A percentile compares a stretch with the other conserved stretches of the same genome.
phyloP scores from a whole-genome alignment of 805 yeast species.

The Kuraishia molischiana region DNA sequence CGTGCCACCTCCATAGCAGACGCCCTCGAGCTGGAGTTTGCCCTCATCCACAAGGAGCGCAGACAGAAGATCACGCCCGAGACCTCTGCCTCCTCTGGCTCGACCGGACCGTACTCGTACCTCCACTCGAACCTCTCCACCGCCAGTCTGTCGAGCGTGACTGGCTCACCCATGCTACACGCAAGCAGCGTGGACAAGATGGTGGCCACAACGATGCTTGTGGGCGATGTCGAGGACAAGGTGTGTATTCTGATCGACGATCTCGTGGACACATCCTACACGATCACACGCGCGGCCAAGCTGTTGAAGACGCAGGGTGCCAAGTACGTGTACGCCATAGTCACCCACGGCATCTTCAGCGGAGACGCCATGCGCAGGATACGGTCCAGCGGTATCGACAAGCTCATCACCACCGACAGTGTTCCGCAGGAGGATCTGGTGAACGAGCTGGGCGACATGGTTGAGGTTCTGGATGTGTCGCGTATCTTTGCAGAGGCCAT shows the following conservation, averaged over 20 bases:
- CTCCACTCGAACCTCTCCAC: conserved; percentile 9
- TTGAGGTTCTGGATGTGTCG: conserved; percentile 82
- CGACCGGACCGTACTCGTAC: background rate
- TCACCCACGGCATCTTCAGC: conserved; percentile 88
- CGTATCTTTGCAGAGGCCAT: conserved; percentile 89
- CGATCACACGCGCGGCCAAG: conserved; percentile 88
- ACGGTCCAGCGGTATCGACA: conserved; percentile 61
- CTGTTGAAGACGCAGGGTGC: conserved; percentile 92
- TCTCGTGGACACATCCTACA: conserved; percentile 85
- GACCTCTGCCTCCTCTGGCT: conserved; percentile 11
- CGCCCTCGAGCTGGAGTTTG: conserved; percentile 78
- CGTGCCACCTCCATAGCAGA: conserved; percentile 94
- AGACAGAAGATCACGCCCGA: conserved; percentile 34
- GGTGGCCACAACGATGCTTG: conserved; percentile 84
- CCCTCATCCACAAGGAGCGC: conserved; percentile 91
- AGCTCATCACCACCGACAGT: conserved; percentile 80
- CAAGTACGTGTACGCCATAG: conserved; percentile 69
- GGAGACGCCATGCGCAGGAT: conserved; percentile 83
- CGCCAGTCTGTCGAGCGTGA: conserved; percentile 8
- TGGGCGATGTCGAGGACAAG: conserved; percentile 84
- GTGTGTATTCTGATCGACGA: conserved; percentile 92
- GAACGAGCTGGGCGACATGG: conserved; percentile 43
- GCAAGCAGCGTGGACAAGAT: conserved; percentile 11
- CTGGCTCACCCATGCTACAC: conserved; percentile 3
- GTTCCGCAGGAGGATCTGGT: conserved; percentile 71